Evolutionary conservation across 768 basidiomycete genomes (phyloP), one percentile per base, ranked within the genome.

Genomic region (Xerocomellus dryophilus): DNA sequence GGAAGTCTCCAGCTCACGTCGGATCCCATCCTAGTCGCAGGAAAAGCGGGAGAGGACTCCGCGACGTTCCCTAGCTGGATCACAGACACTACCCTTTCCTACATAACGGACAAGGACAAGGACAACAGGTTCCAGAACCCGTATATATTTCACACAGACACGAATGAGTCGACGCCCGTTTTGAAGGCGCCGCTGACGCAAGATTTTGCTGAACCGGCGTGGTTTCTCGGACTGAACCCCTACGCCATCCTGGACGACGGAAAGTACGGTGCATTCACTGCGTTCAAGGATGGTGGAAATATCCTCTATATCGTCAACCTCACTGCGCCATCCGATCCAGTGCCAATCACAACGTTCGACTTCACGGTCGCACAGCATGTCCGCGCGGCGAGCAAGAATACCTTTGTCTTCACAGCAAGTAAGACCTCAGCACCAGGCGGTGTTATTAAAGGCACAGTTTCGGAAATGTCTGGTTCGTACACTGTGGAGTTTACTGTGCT

Each of bases 61-160:
- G 60, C 23, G 51, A 81, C 32, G 53, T 64, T 50, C 71, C 79
- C 59, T 10, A 53, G 7, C 65, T 66, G 49, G 74, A 70, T 47
- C 69, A 85, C 36, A 23, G 72, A 82, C 57, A 75, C 80, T 12
- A 73, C 66, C 10, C 73, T 90, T 14, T 66, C 86, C 23, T 88
- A 83, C 65, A 80, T 78, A 11, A 75, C 73, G 27, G 88, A 90
- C 51, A 68, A 70, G 42, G 77, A 90, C 51, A 68, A 70, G 42
- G 77, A 76, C 7, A 79, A 79, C 18, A 81, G 81, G 0, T 90
- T 76, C 63, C 74, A 78, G 52, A 86, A 89, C 59, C 84, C 62
- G 1, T 55, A 47, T 45, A 47, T 52, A 25, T 54, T 35, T 38
- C 64, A 71, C 29, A 45, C 74, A 23, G 43, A 62, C 0, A 58